phyloP scores from a whole-genome alignment of 768 basidiomycete genomes.

The Tubosaeta sp. region DNA sequence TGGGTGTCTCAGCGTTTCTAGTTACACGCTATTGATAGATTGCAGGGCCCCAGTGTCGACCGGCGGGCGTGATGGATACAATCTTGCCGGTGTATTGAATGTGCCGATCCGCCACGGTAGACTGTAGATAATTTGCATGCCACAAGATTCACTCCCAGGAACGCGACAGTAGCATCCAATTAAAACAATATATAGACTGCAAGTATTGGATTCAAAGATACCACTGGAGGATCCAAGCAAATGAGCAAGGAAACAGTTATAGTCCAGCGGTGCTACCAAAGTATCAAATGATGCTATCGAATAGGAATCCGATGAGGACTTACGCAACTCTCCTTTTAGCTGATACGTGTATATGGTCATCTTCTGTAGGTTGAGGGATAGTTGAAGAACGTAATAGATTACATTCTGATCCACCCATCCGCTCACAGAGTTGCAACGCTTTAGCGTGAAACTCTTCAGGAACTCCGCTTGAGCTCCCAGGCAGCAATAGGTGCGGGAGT shows the following conservation, averaged over 20 bases:
- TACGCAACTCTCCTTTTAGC: constrained; percentile 22
- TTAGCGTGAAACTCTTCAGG: constrained; percentile 29
- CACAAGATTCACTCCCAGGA: not conserved
- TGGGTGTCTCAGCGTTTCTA: not conserved
- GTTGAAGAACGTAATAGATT: constrained; percentile 7
- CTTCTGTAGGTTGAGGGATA: not conserved
- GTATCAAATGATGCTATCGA: constrained; percentile 1
- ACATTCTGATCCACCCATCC: constrained; percentile 30
- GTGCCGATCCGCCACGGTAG: not conserved
- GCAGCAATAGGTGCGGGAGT: constrained; percentile 30
- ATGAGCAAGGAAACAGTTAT: constrained; percentile 3
- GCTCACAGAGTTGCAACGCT: constrained; percentile 25
- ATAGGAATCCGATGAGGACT: constrained; percentile 7
- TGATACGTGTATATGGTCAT: constrained; percentile 6
- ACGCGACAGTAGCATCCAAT: constrained; percentile 5
- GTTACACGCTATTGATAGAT: not conserved
- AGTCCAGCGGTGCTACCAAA: constrained; percentile 14
- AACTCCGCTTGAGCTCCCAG: constrained; percentile 24
- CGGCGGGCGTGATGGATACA: not conserved
- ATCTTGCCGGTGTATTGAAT: not conserved
- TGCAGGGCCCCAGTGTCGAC: not conserved
- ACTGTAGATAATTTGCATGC: not conserved
- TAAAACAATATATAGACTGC: constrained; percentile 5
- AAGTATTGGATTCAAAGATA: constrained; percentile 5
- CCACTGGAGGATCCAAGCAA: constrained; percentile 4